Evolutionary conservation across 768 basidiomycete genomes (phyloP).

Genomic region (Psilocybe cubensis): DNA sequence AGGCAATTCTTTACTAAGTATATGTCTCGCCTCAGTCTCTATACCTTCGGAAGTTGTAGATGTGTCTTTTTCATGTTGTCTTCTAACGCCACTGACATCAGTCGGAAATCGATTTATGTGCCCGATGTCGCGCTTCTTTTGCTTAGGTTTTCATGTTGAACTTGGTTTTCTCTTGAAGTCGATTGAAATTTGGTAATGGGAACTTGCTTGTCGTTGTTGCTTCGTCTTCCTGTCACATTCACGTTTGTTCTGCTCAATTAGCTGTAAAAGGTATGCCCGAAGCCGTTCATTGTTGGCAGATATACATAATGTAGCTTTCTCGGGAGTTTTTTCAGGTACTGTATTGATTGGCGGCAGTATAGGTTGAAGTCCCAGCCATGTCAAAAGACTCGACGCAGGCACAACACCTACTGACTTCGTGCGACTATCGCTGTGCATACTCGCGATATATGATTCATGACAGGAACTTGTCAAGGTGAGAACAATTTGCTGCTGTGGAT

Average conservation of each 20-base stretch:
- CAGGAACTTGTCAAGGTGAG: background rate
- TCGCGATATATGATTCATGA: background rate
- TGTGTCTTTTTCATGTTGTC: background rate
- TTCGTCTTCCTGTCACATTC: background rate
- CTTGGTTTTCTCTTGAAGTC: background rate
- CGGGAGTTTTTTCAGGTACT: conserved; percentile 4
- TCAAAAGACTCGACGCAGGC: background rate
- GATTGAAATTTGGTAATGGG: background rate
- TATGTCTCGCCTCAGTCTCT: too few species aligned
- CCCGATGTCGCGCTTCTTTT: background rate
- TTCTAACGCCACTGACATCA: background rate
- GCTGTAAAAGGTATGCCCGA: too few species aligned
- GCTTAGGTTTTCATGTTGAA: background rate
- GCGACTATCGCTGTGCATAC: too few species aligned
- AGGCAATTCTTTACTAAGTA: too few species aligned
- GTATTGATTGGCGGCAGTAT: background rate
- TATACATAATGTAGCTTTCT: conserved; percentile 9
- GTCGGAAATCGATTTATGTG: background rate
- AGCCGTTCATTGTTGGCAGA: background rate
- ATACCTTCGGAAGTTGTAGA: background rate
- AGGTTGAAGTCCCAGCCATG: background rate
- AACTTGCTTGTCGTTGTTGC: background rate
- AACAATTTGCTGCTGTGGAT: background rate
- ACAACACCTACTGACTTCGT: too few species aligned
- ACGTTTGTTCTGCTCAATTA: too few species aligned